Conservation (phyloP, 768 basidiomycete genomes). For the Auriscalpium orientale region DNA sequence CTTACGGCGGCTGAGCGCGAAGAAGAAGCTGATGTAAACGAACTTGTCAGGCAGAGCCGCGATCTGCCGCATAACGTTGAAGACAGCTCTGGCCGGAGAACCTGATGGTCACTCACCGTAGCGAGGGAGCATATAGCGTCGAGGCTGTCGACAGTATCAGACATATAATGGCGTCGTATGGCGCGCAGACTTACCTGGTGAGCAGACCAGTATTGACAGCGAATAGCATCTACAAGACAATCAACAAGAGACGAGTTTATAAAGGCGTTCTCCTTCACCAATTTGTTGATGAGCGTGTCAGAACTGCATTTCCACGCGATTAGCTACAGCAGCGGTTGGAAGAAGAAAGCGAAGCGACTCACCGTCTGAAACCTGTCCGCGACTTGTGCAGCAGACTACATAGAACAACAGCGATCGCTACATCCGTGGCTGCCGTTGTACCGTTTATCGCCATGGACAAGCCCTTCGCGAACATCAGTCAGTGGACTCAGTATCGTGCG, state of each 20-base stretch:
- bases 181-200: constrained; percentile 20
- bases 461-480: constrained; percentile 25
- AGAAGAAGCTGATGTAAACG: constrained; percentile 53
- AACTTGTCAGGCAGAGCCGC: constrained; percentile 40
- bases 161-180: neutral
- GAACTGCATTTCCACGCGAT: constrained; percentile 18
- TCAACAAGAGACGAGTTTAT: constrained; percentile 17
- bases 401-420: constrained; percentile 41
- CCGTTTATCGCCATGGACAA: constrained; percentile 51
- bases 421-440: constrained; percentile 41
- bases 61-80: constrained; percentile 26
- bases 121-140: constrained; percentile 37
- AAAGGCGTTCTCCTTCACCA: constrained; percentile 6
- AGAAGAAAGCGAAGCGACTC: constrained; percentile 23
- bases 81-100: neutral
- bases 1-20: constrained; percentile 44
- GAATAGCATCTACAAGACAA: constrained; percentile 28
- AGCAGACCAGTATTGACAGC: constrained; percentile 35
- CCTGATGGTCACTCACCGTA: constrained; percentile 24
- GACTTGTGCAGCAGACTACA: constrained; percentile 43
- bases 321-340: neutral
- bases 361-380: constrained; percentile 42
- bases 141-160: constrained; percentile 12
- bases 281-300: constrained; percentile 36
- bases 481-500: neutral